These are phyloP conservation scores for Fusarium virguliforme DNA, from an alignment of 2,329 filamentous ascomycete species.

Conservation along the genomic window DNA sequence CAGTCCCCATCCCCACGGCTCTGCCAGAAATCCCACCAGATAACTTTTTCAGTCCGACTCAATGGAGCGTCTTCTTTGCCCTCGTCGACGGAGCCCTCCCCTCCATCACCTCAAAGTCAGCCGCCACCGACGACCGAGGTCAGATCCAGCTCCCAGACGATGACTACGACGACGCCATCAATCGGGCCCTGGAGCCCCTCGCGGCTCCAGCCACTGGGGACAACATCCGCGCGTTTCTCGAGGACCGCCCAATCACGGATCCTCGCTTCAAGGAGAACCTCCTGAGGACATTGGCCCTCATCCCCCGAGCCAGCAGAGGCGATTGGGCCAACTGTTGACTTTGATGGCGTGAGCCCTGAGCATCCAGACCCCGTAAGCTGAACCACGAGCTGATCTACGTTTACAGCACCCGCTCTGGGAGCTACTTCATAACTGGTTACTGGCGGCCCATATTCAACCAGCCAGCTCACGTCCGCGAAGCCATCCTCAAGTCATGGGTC, in stretches of 20 bases:
- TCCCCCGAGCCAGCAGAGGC: slow-evolving; percentile 52
- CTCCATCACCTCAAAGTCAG: slow-evolving; percentile 65
- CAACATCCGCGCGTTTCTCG: slow-evolving; percentile 68
- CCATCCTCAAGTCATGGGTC: slow-evolving; percentile 76
- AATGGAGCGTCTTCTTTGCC: slow-evolving; percentile 70
- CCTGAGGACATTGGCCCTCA: slow-evolving; percentile 59
- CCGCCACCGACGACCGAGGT: slow-evolving; percentile 56
- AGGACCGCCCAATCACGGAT: slow-evolving; percentile 66
- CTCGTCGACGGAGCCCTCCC: slow-evolving; percentile 74
- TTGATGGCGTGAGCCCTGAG: slow-evolving; percentile 62
- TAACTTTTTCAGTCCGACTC: slow-evolving; percentile 62
- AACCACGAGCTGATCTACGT: slow-evolving; percentile 12
- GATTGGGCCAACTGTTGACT: slow-evolving; percentile 59
- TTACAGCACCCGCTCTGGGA: slow-evolving; percentile 74
- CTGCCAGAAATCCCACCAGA: slow-evolving; percentile 51
- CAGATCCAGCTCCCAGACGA: slow-evolving; percentile 65
- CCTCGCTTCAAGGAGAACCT: slow-evolving; percentile 68
- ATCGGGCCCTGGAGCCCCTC: slow-evolving; percentile 57
- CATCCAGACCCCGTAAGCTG: neutral
- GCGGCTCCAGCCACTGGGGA: slow-evolving; percentile 59
- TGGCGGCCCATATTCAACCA: slow-evolving; percentile 74
- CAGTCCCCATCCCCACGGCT: slow-evolving; percentile 38
- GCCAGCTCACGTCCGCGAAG: slow-evolving; percentile 72
- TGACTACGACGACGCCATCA: slow-evolving; percentile 66
- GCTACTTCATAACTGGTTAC: slow-evolving; percentile 78